These are phyloP conservation scores for Trypanosoma mega DNA, from an alignment of 208 protist species.

Conservation along the genomic window DNA sequence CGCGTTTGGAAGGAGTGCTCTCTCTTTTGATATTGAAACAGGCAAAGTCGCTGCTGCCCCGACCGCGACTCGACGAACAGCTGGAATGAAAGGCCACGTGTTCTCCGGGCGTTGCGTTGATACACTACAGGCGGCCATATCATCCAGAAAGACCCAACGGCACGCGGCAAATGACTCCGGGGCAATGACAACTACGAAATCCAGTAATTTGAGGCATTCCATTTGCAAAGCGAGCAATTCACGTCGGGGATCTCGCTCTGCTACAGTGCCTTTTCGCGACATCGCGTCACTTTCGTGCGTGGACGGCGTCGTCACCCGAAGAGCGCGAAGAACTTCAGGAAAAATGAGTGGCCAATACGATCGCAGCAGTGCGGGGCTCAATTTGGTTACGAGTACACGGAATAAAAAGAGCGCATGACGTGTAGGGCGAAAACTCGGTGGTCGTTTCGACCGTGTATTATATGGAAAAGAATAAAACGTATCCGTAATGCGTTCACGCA, in stretches of 20 bases:
- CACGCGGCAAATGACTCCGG: conserved; percentile 32
- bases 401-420: conserved; percentile 52
- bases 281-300: neutral
- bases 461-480: conserved; percentile 31
- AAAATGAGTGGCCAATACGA: conserved; percentile 54
- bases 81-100: no score
- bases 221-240: conserved; percentile 45
- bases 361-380: conserved; percentile 31
- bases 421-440: conserved; percentile 29
- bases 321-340: conserved; percentile 32
- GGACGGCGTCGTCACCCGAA: no score
- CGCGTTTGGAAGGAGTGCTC: neutral
- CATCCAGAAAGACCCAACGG: conserved; percentile 41
- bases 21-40: neutral
- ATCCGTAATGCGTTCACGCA: conserved; percentile 45
- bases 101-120: no score
- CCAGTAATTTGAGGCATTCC: conserved; percentile 61
- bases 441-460: conserved; percentile 16
- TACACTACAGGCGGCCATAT: conserved; percentile 18
- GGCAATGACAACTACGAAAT: conserved; percentile 43
- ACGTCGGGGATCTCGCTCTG: conserved; percentile 19
- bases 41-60: no score
- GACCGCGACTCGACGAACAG: no score
- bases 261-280: neutral
- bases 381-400: conserved; percentile 50